A percentile compares a stretch with the other conserved stretches of the same genome.
Evolutionary conservation across 2,329 filamentous ascomycete genomes (phyloP).

Genomic region (Neophaeococcomyces mojaviensis): DNA sequence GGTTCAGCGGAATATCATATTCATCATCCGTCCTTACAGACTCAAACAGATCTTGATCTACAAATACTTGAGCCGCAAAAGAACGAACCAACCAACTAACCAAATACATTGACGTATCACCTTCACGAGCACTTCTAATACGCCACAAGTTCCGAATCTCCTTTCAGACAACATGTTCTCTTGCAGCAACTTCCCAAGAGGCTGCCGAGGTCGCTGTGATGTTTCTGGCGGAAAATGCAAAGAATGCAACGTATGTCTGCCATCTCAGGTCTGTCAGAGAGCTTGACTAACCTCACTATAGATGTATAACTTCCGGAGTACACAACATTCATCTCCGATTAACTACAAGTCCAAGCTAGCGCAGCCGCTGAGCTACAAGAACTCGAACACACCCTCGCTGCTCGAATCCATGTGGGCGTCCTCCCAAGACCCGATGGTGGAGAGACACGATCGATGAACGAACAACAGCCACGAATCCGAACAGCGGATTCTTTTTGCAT

Average conservation of each 20-base stretch:
- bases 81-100: background rate
- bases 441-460: background rate
- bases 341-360: conserved; percentile 7
- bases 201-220: conserved; percentile 41
- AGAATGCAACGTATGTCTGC: conserved; percentile 37
- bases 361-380: conserved; percentile 1
- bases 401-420: conserved; percentile 5
- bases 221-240: conserved; percentile 35
- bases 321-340: conserved; percentile 27
- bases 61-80: too few species aligned
- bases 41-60: too few species aligned
- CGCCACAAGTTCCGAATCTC: background rate
- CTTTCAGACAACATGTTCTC: conserved; percentile 36
- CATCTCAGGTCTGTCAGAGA: background rate
- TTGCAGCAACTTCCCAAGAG: conserved; percentile 41
- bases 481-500: background rate
- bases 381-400: background rate
- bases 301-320: conserved; percentile 24
- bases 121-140: background rate
- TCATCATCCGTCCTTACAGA: too few species aligned
- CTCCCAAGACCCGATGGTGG: conserved; percentile 1
- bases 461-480: background rate
- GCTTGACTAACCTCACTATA: conserved; percentile 11
- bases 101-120: background rate
- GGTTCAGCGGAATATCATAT: too few species aligned